Evolutionary conservation across 148 eudicot genomes (phyloP).

Genomic region (Diospyros kaki): DNA sequence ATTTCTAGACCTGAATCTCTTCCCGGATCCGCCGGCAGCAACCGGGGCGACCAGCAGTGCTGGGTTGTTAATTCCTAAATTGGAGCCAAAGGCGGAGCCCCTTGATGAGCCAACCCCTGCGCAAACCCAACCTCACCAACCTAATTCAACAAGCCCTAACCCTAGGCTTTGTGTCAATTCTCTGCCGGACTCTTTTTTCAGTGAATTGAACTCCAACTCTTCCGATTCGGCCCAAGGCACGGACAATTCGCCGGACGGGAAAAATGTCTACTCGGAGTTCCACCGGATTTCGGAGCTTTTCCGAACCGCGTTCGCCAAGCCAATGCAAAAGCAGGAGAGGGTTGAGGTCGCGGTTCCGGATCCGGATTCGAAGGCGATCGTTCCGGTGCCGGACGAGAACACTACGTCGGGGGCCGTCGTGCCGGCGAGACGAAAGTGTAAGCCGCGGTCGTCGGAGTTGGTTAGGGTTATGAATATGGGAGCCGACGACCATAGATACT

Average conservation of each 20-base stretch:
- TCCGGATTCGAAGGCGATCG: constrained; percentile 43
- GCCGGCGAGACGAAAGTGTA: constrained; percentile 2
- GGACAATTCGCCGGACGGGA: constrained; percentile 9
- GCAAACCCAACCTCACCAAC: not conserved
- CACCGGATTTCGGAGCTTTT: constrained; percentile 45
- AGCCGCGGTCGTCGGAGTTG: constrained; percentile 52
- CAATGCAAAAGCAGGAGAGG: constrained; percentile 12
- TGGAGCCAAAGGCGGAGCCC: constrained; percentile 53
- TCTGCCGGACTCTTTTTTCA: not conserved
- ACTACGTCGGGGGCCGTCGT: constrained; percentile 9
- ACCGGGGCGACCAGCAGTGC: not conserved
- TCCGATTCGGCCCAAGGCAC: constrained; percentile 2
- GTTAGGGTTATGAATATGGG: constrained; percentile 50
- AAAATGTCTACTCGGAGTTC: constrained; percentile 45
- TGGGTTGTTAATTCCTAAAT: constrained; percentile 24
- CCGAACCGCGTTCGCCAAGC: constrained; percentile 30
- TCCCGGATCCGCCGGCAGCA: constrained; percentile 18
- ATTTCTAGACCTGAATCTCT: constrained; percentile 32
- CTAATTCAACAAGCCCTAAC: not conserved
- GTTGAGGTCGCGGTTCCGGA: constrained; percentile 20
- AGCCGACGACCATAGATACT: constrained; percentile 40
- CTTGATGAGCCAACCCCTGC: constrained; percentile 32
- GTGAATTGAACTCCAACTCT: constrained; percentile 14
- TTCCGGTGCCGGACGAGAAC: constrained; percentile 26
- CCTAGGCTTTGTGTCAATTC: not conserved